Percentiles rank a stretch among this genome's conserved stretches.
These are phyloP conservation scores for Naganishia vaughanmartiniae DNA, from an alignment of 768 basidiomycete genomes.

Conservation along the genomic window DNA sequence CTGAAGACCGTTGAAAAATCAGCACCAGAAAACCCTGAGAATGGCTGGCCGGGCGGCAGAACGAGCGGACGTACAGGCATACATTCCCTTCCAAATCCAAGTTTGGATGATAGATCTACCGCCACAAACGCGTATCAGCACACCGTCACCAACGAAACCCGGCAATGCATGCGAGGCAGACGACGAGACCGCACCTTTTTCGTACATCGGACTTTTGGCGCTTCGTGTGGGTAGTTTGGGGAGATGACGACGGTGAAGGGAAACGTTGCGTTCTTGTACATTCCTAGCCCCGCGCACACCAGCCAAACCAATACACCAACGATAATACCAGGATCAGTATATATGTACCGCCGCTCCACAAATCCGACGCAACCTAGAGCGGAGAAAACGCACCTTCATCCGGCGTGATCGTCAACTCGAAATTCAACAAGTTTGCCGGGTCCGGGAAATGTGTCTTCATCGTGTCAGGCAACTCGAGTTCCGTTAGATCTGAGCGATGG, in stretches of 20 bases:
- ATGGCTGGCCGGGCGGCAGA: not conserved
- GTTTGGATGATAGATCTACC: conserved; percentile 96
- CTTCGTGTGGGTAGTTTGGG: conserved; percentile 97
- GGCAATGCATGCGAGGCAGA: not conserved
- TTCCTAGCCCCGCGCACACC: conserved; percentile 60
- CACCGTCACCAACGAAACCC: not conserved
- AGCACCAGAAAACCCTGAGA: not conserved
- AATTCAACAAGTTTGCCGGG: conserved; percentile 91
- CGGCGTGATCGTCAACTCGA: conserved; percentile 88
- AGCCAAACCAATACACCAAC: not conserved
- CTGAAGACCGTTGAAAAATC: not conserved
- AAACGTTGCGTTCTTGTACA: conserved; percentile 96
- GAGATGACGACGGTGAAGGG: conserved; percentile 93
- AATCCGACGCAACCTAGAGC: not conserved
- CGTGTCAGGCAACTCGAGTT: conserved; percentile 89
- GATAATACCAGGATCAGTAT: too few relatives aligned
- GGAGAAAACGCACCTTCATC: conserved; percentile 73
- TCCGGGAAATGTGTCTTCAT: conserved; percentile 95
- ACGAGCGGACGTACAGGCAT: conserved; percentile 59
- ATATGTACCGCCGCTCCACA: too few relatives aligned
- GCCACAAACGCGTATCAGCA: not conserved
- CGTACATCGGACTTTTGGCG: conserved; percentile 96
- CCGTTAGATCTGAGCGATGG: conserved; percentile 71
- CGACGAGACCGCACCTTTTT: conserved; percentile 67
- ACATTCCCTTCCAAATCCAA: conserved; percentile 98